A percentile compares a stretch with the other conserved stretches of the same genome.
These are phyloP conservation scores for Paraphaeosphaeria minitans DNA, from an alignment of 2,329 filamentous ascomycete genomes.

Conservation along the genomic window DNA sequence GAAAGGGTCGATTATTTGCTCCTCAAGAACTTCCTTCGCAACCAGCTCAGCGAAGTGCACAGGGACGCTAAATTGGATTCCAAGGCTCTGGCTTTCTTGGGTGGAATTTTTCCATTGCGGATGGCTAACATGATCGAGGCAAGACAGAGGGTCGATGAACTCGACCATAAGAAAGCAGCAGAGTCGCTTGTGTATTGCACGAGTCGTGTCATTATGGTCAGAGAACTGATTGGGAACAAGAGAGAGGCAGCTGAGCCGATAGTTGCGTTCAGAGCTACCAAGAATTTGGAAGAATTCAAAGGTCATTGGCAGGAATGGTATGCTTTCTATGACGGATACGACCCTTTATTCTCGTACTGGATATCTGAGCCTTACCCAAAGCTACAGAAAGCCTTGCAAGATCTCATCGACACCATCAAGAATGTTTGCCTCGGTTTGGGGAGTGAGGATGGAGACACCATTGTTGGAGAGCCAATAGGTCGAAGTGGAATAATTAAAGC, in stretches of 20 bases:
- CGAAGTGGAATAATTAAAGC: conserved; percentile 57
- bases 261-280: conserved; percentile 55
- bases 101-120: conserved; percentile 46
- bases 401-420: conserved; percentile 48
- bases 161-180: conserved; percentile 53
- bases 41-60: conserved; percentile 42
- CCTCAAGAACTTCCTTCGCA: conserved; percentile 53
- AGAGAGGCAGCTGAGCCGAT: conserved; percentile 46
- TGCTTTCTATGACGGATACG: conserved; percentile 60
- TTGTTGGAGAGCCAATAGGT: conserved; percentile 64
- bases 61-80: conserved; percentile 48
- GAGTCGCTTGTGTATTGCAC: conserved; percentile 47
- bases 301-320: conserved; percentile 54
- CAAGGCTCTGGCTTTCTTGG: conserved; percentile 49
- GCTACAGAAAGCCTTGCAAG: conserved; percentile 46
- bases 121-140: conserved; percentile 56
- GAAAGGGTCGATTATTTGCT: conserved; percentile 57
- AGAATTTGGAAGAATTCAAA: conserved; percentile 50
- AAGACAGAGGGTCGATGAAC: conserved; percentile 52
- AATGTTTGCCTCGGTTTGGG: conserved; percentile 54
- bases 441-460: conserved; percentile 53
- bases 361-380: conserved; percentile 52
- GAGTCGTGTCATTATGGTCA: conserved; percentile 41
- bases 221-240: conserved; percentile 42
- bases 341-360: conserved; percentile 65